These are phyloP conservation scores for Exophiala sp. DNA, from an alignment of 2,329 filamentous ascomycete genomes.

Conservation along the genomic window DNA sequence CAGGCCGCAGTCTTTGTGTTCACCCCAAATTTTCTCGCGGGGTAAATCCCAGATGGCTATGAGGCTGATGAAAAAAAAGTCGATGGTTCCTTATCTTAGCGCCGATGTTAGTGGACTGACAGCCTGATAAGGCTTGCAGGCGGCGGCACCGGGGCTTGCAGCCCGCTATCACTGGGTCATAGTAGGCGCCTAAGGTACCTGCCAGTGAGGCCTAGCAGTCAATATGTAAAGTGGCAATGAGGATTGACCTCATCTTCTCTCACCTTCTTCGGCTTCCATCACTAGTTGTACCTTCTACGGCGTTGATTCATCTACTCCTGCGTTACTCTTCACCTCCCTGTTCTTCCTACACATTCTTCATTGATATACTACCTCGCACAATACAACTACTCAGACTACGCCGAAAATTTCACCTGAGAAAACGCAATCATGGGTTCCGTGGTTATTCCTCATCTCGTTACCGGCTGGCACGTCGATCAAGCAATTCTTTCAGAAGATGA, in stretches of 20 bases:
- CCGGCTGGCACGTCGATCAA: constrained; percentile 97
- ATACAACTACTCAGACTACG: not conserved
- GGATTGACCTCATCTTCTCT: too few species aligned
- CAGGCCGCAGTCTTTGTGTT: not conserved
- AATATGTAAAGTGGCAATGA: too few species aligned
- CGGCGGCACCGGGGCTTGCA: too few species aligned
- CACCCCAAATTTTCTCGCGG: constrained; percentile 10
- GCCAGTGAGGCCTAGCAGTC: too few species aligned
- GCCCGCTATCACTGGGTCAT: too few species aligned
- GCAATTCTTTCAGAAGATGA: constrained; percentile 89
- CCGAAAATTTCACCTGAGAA: not conserved
- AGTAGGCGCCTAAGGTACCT: too few species aligned
- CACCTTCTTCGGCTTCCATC: not conserved
- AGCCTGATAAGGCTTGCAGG: too few species aligned
- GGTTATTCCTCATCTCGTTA: constrained; percentile 73
- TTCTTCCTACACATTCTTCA: not conserved
- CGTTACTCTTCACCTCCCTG: not conserved
- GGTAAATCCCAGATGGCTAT: constrained; percentile 2
- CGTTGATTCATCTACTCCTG: too few species aligned
- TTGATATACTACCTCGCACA: too few species aligned
- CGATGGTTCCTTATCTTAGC: constrained; percentile 8
- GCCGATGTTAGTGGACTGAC: constrained; percentile 1
- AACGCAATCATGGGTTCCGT: constrained; percentile 25
- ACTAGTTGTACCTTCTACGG: too few species aligned
- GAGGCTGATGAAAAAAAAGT: not conserved